phyloP scores from a whole-genome alignment of 257 asterid genomes.

The Solanum microdontum region DNA sequence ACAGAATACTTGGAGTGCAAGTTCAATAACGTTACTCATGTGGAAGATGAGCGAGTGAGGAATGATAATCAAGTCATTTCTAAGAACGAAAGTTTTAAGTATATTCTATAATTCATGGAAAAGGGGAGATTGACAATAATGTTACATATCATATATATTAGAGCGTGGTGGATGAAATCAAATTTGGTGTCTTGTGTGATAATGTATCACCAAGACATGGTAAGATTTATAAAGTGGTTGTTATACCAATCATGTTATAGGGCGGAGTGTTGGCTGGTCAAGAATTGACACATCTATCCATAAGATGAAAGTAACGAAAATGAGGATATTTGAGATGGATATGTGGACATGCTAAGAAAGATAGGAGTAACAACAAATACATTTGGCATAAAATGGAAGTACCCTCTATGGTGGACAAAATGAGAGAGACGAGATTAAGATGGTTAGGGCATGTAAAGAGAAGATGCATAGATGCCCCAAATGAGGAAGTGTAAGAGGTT shows the following conservation, averaged over 20 bases:
- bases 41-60: background rate
- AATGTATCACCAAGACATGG: background rate
- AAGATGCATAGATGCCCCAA: no score
- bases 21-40: background rate
- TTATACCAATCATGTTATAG: background rate
- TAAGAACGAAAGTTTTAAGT: background rate
- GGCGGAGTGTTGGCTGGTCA: background rate
- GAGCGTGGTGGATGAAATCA: background rate
- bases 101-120: background rate
- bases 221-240: background rate
- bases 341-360: no score
- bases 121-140: no score
- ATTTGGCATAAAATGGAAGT: background rate
- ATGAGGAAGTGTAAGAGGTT: no score
- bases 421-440: background rate
- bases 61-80: background rate
- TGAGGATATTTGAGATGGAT: background rate
- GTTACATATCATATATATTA: no score
- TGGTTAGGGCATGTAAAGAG: background rate
- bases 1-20: background rate
- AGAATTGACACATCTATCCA: background rate
- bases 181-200: background rate
- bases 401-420: no score
- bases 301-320: background rate
- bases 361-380: no score